phyloP scores from a whole-genome alignment of 257 asterid genomes.

The Solanum bulbocastanum region DNA sequence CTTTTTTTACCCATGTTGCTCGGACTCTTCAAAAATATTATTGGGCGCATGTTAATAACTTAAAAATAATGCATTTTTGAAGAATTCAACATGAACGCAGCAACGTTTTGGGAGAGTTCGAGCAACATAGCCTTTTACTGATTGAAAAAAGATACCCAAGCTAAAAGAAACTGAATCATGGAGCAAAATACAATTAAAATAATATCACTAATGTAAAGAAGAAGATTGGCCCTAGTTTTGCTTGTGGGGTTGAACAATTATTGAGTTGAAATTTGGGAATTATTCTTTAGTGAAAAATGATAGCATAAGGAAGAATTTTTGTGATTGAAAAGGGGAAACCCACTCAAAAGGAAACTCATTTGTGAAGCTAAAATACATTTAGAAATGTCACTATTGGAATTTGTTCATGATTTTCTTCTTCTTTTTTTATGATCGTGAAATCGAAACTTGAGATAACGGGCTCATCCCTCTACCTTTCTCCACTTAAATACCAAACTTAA shows the following conservation, averaged over 20 bases:
- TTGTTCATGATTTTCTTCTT: neutral
- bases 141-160: neutral
- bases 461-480: neutral
- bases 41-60: no score
- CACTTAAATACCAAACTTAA: neutral
- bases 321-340: neutral
- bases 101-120: accelerated
- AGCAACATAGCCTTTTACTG: neutral
- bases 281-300: neutral
- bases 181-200: neutral
- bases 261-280: neutral
- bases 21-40: no score
- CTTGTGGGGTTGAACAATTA: neutral
- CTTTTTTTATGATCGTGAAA: neutral
- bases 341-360: neutral
- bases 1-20: neutral
- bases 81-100: accelerated
- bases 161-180: neutral
- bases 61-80: neutral
- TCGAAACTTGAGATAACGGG: neutral
- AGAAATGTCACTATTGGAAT: neutral
- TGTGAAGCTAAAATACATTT: neutral
- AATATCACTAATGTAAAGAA: neutral
- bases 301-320: neutral
- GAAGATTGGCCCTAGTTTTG: neutral